phyloP scores from a whole-genome alignment of 257 asterid genomes.

The Nicotiana knightiana region DNA sequence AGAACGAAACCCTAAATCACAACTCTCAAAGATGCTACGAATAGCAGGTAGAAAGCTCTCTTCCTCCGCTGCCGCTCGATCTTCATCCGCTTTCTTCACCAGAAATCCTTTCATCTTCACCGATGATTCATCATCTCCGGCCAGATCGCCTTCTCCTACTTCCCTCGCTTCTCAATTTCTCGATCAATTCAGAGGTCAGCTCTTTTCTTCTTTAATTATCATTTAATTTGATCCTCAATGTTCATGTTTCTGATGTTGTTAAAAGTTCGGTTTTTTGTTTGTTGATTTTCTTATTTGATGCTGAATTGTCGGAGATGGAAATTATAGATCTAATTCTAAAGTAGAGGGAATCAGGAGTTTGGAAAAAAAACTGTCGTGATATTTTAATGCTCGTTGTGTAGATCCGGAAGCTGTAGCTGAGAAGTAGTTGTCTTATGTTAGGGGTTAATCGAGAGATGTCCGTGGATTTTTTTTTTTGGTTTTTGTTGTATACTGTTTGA shows the following conservation, averaged over 20 bases:
- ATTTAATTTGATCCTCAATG: neutral
- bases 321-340: neutral
- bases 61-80: constrained; percentile 31
- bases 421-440: neutral
- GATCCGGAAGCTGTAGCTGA: neutral
- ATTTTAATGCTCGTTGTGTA: neutral
- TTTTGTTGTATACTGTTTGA: neutral
- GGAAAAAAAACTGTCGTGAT: neutral
- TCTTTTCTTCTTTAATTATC: neutral
- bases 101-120: constrained; percentile 24
- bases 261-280: neutral
- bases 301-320: neutral
- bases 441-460: neutral
- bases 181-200: constrained; percentile 54
- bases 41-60: constrained; percentile 64
- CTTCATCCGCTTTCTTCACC: constrained; percentile 38
- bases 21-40: constrained; percentile 42
- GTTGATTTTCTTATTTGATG: neutral
- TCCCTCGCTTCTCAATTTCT: constrained; percentile 21
- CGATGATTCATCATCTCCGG: constrained; percentile 35
- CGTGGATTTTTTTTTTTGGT: neutral
- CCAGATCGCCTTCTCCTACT: constrained; percentile 25
- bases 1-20: neutral
- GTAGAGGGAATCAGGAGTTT: neutral
- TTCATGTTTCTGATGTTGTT: neutral